Percentiles rank a stretch among this genome's conserved stretches.
These are phyloP conservation scores for Rhizopogon vinicolor DNA, from an alignment of 768 basidiomycete genomes.

Conservation along the genomic window DNA sequence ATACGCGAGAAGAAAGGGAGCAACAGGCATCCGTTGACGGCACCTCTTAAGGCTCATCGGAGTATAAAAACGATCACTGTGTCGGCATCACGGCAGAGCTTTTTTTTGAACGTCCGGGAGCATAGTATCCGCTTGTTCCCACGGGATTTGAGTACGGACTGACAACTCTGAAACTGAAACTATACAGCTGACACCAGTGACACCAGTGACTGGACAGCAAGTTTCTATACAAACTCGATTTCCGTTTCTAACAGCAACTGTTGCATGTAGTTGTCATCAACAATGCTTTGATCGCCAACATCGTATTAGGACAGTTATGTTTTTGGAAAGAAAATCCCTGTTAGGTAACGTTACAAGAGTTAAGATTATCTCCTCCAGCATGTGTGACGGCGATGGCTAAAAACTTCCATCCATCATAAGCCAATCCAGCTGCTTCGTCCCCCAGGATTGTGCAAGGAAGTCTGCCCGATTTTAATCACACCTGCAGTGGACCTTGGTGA, in stretches of 20 bases:
- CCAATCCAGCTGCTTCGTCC: slow-evolving; percentile 95
- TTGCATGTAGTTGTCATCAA: not conserved
- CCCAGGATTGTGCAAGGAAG: slow-evolving; percentile 84
- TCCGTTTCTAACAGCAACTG: too few relatives aligned
- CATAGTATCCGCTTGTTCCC: not conserved
- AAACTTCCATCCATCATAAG: slow-evolving; percentile 32
- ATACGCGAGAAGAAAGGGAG: slow-evolving; percentile 3
- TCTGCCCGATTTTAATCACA: slow-evolving; percentile 90
- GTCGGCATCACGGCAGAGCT: not conserved
- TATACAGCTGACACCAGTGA: not conserved
- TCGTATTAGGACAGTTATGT: not conserved
- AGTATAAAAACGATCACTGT: slow-evolving; percentile 15
- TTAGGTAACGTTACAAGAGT: not conserved
- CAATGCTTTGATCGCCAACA: not conserved
- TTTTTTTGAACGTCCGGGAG: not conserved
- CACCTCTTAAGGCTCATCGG: slow-evolving; percentile 9
- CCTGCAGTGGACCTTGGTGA: slow-evolving; percentile 27
- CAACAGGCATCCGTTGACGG: not conserved
- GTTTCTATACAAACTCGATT: not conserved
- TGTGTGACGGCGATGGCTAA: not conserved
- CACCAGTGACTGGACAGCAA: too few relatives aligned
- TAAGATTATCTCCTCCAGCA: not conserved
- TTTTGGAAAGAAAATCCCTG: not conserved
- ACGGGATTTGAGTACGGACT: too few relatives aligned
- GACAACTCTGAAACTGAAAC: not conserved